A percentile compares a stretch with the other conserved stretches of the same genome.
phyloP scores from a whole-genome alignment of 2,329 filamentous ascomycete species.

The Neophaeococcomyces aloes region DNA sequence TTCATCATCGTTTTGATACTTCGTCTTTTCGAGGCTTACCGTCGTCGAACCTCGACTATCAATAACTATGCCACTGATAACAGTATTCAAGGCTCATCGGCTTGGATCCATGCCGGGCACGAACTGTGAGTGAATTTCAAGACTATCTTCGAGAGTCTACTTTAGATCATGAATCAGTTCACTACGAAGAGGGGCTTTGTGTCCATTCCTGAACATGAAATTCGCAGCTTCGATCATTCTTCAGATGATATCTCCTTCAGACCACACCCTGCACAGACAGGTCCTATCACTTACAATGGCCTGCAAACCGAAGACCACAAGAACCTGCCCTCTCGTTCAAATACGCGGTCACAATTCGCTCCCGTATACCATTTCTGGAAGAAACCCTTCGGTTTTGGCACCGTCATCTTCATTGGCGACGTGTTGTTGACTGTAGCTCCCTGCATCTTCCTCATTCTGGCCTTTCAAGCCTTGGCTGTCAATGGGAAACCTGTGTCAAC shows the following conservation, averaged over 20 bases:
- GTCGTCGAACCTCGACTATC: no score
- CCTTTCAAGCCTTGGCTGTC: slow-evolving; percentile 7
- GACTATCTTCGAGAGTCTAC: no score
- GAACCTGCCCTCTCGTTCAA: background rate
- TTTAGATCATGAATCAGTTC: background rate
- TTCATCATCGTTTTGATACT: no score
- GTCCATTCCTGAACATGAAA: background rate
- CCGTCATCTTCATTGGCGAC: slow-evolving; percentile 8
- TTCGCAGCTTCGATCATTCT: slow-evolving; percentile 1
- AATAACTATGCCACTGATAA: no score
- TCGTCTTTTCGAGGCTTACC: no score
- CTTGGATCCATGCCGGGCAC: no score
- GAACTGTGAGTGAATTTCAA: no score
- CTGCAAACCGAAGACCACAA: background rate
- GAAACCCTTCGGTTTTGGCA: slow-evolving; percentile 3
- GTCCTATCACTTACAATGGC: background rate
- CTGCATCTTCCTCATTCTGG: slow-evolving; percentile 7
- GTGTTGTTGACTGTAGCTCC: slow-evolving; percentile 3
- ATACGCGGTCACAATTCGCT: background rate
- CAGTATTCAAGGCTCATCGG: no score
- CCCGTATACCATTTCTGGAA: slow-evolving; percentile 8
- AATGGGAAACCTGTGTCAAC: slow-evolving; percentile 2
- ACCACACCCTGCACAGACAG: background rate
- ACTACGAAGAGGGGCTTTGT: background rate
- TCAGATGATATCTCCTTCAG: background rate